These are phyloP conservation scores for Sonneratia caseolaris DNA, from an alignment of 345 rosid genomes.

Conservation along the genomic window DNA sequence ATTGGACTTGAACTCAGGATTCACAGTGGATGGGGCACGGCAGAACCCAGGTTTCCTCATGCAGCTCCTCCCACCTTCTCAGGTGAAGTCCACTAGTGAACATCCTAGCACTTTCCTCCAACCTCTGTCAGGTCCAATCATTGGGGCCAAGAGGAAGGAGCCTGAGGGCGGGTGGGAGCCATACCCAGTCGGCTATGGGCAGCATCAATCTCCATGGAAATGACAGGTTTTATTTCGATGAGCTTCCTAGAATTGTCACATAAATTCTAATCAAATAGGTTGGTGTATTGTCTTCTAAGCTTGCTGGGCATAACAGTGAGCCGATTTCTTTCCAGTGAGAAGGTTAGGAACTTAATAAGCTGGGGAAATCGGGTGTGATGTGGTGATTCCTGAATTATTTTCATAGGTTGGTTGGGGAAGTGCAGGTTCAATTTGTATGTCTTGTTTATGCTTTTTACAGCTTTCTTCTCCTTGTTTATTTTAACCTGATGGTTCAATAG, in stretches of 20 bases:
- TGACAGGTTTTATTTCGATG: slow-evolving; percentile 1
- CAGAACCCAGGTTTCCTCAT: slow-evolving; percentile 32
- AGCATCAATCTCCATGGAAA: slow-evolving; percentile 58
- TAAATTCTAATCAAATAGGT: background rate
- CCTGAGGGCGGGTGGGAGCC: slow-evolving; percentile 55
- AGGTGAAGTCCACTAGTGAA: slow-evolving; percentile 46
- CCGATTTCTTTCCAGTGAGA: background rate
- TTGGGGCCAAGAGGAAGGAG: slow-evolving; percentile 60
- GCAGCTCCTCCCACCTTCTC: slow-evolving; percentile 53
- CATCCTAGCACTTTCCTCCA: slow-evolving; percentile 41
- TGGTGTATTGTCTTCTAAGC: background rate
- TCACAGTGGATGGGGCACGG: slow-evolving; percentile 50
- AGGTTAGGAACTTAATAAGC: background rate
- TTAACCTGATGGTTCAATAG: background rate
- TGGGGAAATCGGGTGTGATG: background rate
- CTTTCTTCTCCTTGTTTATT: background rate
- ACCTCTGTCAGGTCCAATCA: slow-evolving; percentile 48
- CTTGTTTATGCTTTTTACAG: background rate
- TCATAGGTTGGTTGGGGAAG: background rate
- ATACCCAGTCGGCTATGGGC: slow-evolving; percentile 24
- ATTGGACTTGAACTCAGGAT: slow-evolving; percentile 63
- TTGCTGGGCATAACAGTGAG: background rate
- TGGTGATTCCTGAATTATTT: background rate
- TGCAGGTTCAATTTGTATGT: background rate
- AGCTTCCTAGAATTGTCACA: background rate